Evolutionary conservation across 495 filamentous ascomycete species (phyloP).

Genomic region (Bryoglossum gracile): DNA sequence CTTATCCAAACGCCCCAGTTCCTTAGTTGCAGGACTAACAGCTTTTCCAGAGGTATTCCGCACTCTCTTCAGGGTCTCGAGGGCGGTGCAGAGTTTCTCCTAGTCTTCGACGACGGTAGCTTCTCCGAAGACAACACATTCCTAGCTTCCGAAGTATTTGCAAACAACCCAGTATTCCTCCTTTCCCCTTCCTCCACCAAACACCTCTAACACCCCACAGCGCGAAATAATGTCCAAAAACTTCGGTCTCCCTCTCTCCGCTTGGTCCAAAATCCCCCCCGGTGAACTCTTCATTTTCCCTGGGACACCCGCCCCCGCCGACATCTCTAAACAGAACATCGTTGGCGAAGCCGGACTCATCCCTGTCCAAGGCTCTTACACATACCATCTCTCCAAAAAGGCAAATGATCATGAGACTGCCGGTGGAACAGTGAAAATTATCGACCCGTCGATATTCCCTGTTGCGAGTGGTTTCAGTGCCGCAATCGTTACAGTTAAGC

Average conservation of each 20-base stretch:
- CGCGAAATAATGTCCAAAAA: conserved; percentile 19
- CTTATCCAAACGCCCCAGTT: neutral
- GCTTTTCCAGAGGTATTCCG: conserved; percentile 41
- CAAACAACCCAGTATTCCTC: conserved; percentile 52
- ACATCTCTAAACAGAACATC: conserved; percentile 56
- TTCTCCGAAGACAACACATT: conserved; percentile 67
- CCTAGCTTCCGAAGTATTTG: conserved; percentile 57
- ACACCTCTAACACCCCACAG: conserved; percentile 1
- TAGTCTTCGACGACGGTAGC: conserved; percentile 62
- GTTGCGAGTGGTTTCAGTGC: conserved; percentile 50
- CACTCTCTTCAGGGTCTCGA: conserved; percentile 62
- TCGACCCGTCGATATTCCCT: conserved; percentile 59
- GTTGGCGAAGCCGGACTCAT: conserved; percentile 52
- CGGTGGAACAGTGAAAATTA: conserved; percentile 60
- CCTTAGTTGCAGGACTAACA: neutral
- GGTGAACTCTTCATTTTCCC: conserved; percentile 48
- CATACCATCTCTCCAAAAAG: conserved; percentile 61
- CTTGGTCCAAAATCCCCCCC: conserved; percentile 18
- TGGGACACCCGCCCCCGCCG: conserved; percentile 50
- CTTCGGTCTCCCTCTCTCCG: conserved; percentile 18
- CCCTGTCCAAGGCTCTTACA: conserved; percentile 45
- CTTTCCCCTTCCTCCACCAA: conserved; percentile 29
- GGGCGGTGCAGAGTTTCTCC: conserved; percentile 58
- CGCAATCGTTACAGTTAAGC: conserved; percentile 57
- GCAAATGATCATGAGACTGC: conserved; percentile 44